Percentiles rank a stretch among this genome's conserved stretches.
These are phyloP conservation scores for Oidiodendron maius DNA, from an alignment of 495 filamentous ascomycete genomes.

Conservation along the genomic window DNA sequence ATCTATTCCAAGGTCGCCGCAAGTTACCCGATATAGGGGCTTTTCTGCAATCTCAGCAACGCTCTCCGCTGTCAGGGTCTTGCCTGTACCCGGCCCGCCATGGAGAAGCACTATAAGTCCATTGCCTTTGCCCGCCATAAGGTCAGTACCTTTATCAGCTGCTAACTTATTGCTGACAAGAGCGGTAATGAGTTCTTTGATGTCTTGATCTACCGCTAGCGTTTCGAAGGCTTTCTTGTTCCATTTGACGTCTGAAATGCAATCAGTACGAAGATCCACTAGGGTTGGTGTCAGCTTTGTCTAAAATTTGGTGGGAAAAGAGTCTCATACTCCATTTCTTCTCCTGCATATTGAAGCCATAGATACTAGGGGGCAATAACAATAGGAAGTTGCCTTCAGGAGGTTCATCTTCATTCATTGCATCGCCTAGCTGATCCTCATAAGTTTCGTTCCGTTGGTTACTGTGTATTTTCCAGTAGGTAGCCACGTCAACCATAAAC, in stretches of 20 bases:
- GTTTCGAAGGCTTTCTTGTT: conserved; percentile 43
- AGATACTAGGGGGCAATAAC: conserved; percentile 21
- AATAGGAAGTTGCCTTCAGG: conserved; percentile 14
- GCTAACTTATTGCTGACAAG: conserved; percentile 32
- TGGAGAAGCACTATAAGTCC: conserved; percentile 33
- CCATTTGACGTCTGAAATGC: conserved; percentile 34
- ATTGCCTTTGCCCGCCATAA: conserved; percentile 43
- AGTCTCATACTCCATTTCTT: conserved; percentile 25
- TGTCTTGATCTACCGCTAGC: conserved; percentile 40
- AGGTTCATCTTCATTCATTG: conserved; percentile 2
- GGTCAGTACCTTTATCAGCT: conserved; percentile 27
- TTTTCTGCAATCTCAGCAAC: conserved; percentile 41
- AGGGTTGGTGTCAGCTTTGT: not conserved
- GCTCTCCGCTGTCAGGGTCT: conserved; percentile 45
- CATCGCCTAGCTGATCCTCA: not conserved
- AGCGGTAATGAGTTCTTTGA: conserved; percentile 44
- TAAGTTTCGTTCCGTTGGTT: not conserved
- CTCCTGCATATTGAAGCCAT: conserved; percentile 24
- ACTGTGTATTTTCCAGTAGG: not conserved
- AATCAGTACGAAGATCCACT: conserved; percentile 21
- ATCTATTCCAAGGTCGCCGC: conserved; percentile 44
- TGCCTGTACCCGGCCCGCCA: conserved; percentile 44
- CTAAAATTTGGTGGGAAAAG: too few species aligned
- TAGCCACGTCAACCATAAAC: not conserved
- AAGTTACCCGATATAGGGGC: conserved; percentile 44